phyloP scores from a whole-genome alignment of 2,329 filamentous ascomycete genomes.

The Xylariaceae sp. region DNA sequence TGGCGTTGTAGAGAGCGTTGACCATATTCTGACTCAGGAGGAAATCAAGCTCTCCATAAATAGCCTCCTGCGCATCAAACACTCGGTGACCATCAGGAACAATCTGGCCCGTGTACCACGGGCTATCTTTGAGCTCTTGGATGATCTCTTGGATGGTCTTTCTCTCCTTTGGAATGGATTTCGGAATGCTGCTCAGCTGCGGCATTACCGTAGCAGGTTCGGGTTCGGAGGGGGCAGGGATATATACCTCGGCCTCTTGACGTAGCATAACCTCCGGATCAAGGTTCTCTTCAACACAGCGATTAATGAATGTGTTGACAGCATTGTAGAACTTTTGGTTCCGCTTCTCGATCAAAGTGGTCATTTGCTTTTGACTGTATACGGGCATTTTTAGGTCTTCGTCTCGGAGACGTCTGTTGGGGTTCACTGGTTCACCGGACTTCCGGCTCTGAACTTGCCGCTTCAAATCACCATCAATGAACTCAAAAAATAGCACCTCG shows the following conservation, averaged over 20 bases:
- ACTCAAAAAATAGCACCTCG: constrained; percentile 86
- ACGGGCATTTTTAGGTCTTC: constrained; percentile 89
- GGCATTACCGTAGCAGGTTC: constrained; percentile 32
- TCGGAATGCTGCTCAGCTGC: constrained; percentile 52
- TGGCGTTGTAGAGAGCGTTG: constrained; percentile 93
- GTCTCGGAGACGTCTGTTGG: constrained; percentile 63
- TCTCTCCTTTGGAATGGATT: constrained; percentile 72
- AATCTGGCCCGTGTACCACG: constrained; percentile 91
- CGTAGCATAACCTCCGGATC: constrained; percentile 67
- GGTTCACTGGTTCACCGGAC: constrained; percentile 67
- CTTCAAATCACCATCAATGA: constrained; percentile 85
- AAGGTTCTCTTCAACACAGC: constrained; percentile 58
- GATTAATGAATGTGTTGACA: constrained; percentile 70
- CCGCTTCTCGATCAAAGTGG: constrained; percentile 79
- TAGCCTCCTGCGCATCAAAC: constrained; percentile 77
- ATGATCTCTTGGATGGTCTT: constrained; percentile 81
- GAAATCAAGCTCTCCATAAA: constrained; percentile 82
- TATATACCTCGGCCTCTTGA: constrained; percentile 52
- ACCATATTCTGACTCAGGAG: constrained; percentile 84
- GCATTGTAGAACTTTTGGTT: constrained; percentile 79
- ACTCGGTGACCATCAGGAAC: constrained; percentile 89
- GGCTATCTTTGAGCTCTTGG: constrained; percentile 70
- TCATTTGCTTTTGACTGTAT: constrained; percentile 90
- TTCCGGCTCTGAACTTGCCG: constrained; percentile 68
- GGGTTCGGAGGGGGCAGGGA: constrained; percentile 57